Conservation (phyloP, 2,329 filamentous ascomycete genomes). For the Salinomyces thailandicus region DNA sequence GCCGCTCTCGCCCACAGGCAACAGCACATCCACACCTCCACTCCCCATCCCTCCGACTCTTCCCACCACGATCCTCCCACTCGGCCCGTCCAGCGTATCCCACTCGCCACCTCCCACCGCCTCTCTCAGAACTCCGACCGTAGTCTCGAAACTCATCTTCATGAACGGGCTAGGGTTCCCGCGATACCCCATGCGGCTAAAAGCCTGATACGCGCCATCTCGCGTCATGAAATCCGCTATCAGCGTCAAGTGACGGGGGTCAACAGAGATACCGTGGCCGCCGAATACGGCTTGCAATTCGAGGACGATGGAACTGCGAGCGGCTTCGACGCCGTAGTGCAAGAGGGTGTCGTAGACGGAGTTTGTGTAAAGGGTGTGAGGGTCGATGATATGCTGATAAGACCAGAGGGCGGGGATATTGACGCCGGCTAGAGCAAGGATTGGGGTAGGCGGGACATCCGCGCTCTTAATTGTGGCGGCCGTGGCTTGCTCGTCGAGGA, state of each 20-base stretch:
- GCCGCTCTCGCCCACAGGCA: conserved; percentile 18
- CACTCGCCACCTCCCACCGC: conserved; percentile 82
- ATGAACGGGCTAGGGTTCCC: conserved; percentile 83
- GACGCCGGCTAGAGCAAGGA: conserved; percentile 69
- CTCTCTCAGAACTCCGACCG: conserved; percentile 83
- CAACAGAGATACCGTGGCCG: conserved; percentile 84
- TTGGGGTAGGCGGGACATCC: conserved; percentile 29
- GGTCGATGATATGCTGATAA: conserved; percentile 75
- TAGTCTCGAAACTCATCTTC: conserved; percentile 99
- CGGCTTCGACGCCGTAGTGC: conserved; percentile 88
- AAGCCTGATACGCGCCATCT: conserved; percentile 76
- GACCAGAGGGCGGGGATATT: conserved; percentile 88
- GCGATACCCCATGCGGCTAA: conserved; percentile 81
- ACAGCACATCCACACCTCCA: conserved; percentile 80
- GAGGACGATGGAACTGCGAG: conserved; percentile 71
- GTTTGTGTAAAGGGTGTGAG: conserved; percentile 80
- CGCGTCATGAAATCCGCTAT: conserved; percentile 99
- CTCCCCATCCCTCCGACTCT: conserved; percentile 75
- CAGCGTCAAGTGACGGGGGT: conserved; percentile 83
- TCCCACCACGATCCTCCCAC: conserved; percentile 79
- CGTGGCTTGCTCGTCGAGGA: conserved; percentile 51
- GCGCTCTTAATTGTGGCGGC: too few relatives aligned
- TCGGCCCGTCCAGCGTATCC: conserved; percentile 79
- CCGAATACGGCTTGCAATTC: conserved; percentile 81
- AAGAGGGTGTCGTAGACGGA: conserved; percentile 77